Base-by-base conservation (phyloP, 345 rosid species). In the Citrus unshiu region DNA sequence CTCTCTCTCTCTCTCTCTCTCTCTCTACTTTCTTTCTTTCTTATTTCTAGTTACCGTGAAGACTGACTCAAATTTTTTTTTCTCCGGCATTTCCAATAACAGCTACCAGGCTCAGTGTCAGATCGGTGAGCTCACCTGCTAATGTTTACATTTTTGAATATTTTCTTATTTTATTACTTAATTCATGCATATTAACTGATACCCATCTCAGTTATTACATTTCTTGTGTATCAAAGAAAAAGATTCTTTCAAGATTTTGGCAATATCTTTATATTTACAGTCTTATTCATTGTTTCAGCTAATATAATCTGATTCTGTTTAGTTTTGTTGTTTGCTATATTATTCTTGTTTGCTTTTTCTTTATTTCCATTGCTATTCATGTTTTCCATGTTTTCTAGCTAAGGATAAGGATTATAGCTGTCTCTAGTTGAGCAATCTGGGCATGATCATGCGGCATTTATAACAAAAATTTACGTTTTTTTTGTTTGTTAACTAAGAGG, bases 121-220 rank as follows among this genome's bases (percentile, higher is more conserved):
- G 84, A 89, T 83, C 88, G 88, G 86, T 80, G 65, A 85, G 86
- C 74, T 68, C 13, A 73, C 65, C 74, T 79, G 57, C 64, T 37
- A 30, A 64, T 51, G 1, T 34, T 24, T 39, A 61, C 73, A 14
- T 78, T 70, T 80, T 73, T 65, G 5, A 8, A 54, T 10, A 24
- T 71, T 75, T 43, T 22, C 35, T 69, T 68, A 14, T 32, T 61
- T 24, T 74, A 62, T 72, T 8, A 9, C 65, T 68, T 24, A 60
- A 40, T 75, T 81, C 68, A 46, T 81, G 59, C 72, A 35, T 46
- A 16, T 84, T 72, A 82, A 39, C 63, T 5, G 29, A 54, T 5
- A 74, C 49, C 72, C 62, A 49, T 78, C 12, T 46, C 58, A 75
- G 61, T 67, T 69, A 65, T 82, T 78, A 59, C 84, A 83, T 83